phyloP scores from a whole-genome alignment of 257 asterid genomes.

The Ajuga chamaepitys region DNA sequence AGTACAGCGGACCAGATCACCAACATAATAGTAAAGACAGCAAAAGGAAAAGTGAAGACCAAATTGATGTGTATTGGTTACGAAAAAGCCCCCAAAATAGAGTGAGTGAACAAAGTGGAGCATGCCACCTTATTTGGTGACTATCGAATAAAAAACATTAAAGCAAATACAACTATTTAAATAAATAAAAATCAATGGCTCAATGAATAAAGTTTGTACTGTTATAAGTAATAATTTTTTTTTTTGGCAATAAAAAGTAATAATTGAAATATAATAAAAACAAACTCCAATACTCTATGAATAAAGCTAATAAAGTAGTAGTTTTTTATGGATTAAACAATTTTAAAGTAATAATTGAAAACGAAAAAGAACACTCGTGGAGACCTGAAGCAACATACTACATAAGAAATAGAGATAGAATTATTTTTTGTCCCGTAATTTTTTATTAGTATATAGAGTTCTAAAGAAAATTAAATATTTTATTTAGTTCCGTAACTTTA shows the following conservation, averaged over 20 bases:
- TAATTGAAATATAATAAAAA: too few relatives aligned
- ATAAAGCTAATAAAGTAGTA: too few relatives aligned
- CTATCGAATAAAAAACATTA: constrained; percentile 15
- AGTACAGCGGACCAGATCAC: constrained; percentile 14
- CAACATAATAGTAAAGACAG: constrained; percentile 23
- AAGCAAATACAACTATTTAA: constrained; percentile 2
- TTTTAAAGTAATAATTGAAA: too few relatives aligned
- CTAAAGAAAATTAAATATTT: too few relatives aligned
- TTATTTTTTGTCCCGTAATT: too few relatives aligned
- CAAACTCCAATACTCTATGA: too few relatives aligned
- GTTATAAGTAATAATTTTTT: constrained; percentile 4
- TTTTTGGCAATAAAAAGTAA: constrained; percentile 8
- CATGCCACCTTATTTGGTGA: constrained; percentile 48
- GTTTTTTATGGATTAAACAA: too few relatives aligned
- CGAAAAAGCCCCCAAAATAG: constrained; percentile 16
- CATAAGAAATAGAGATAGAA: too few relatives aligned
- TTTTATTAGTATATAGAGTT: too few relatives aligned
- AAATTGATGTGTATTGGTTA: constrained; percentile 17
- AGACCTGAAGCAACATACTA: too few relatives aligned
- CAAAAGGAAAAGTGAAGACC: constrained; percentile 17
- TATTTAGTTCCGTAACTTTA: too few relatives aligned
- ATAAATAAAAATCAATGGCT: constrained; percentile 13
- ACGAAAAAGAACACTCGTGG: too few relatives aligned
- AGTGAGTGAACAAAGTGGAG: constrained; percentile 45
- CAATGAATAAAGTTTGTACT: constrained; percentile 22